Evolutionary conservation across 306 rosid species (phyloP).

Genomic region (Fragaria nilgerrensis): DNA sequence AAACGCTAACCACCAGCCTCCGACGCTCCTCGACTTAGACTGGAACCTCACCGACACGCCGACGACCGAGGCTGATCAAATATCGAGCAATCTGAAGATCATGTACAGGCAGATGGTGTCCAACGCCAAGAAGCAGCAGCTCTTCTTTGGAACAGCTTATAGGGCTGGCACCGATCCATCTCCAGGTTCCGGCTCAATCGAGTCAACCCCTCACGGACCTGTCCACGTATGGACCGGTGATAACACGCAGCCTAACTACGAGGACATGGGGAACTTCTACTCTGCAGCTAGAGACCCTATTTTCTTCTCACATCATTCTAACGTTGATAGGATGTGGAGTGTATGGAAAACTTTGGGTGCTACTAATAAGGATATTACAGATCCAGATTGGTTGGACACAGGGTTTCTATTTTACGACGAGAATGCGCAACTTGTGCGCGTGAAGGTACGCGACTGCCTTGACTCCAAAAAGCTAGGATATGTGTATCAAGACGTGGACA

Average conservation of each 20-base stretch:
- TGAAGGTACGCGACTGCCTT: conserved; percentile 58
- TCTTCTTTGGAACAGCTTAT: conserved; percentile 54
- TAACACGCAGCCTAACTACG: conserved; percentile 36
- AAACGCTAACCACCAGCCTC: conserved; percentile 47
- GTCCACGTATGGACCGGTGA: conserved; percentile 64
- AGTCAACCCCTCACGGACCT: conserved; percentile 53
- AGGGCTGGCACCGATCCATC: conserved; percentile 55
- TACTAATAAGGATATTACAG: conserved; percentile 34
- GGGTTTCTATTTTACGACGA: conserved; percentile 71
- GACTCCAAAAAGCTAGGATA: conserved; percentile 52
- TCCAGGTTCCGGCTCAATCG: conserved; percentile 51
- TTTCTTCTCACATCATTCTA: conserved; percentile 64
- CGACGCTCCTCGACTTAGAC: conserved; percentile 47
- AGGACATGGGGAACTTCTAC: conserved; percentile 80
- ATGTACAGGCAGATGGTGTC: conserved; percentile 77
- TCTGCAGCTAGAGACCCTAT: conserved; percentile 74
- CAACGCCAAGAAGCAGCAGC: conserved; percentile 31
- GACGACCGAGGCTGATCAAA: not conserved
- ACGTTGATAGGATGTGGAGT: conserved; percentile 67
- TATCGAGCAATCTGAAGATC: conserved; percentile 38
- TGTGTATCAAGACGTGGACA: conserved; percentile 56
- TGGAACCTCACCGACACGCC: not conserved
- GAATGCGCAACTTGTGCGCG: conserved; percentile 57
- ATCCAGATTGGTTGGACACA: conserved; percentile 57
- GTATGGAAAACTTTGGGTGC: conserved; percentile 64